phyloP scores from a whole-genome alignment of 805 yeast genomes.

The Ogataea saltuana region DNA sequence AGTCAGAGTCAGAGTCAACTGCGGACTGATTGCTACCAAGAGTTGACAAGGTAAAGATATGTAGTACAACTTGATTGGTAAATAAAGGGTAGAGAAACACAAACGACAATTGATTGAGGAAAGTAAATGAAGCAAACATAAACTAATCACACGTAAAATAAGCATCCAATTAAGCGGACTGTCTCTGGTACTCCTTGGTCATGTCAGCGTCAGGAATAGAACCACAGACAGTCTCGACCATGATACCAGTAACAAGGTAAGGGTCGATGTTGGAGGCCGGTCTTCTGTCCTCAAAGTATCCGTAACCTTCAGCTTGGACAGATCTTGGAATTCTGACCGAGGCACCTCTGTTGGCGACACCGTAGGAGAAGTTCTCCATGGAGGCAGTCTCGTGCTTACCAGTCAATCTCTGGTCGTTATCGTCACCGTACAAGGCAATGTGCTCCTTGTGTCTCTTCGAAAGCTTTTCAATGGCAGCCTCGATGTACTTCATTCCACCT shows the following conservation, averaged over 20 bases:
- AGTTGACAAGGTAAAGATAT: too few species aligned
- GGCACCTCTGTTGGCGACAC: constrained; percentile 99
- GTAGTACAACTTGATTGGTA: neutral
- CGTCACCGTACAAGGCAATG: constrained; percentile 91
- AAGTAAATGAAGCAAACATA: constrained; percentile 8
- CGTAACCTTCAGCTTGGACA: constrained; percentile 96
- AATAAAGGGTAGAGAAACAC: neutral
- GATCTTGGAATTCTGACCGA: constrained; percentile 98
- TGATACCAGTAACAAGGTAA: constrained; percentile 96
- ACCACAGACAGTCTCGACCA: constrained; percentile 96
- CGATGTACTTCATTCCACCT: constrained; percentile 96
- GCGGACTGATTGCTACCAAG: too few species aligned
- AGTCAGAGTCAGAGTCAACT: neutral
- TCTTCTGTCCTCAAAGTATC: constrained; percentile 99
- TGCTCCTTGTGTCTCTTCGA: constrained; percentile 97
- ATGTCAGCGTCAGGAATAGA: constrained; percentile 93
- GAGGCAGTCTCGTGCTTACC: constrained; percentile 99
- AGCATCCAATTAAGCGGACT: constrained; percentile 35
- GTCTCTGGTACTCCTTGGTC: constrained; percentile 86
- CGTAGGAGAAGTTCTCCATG: constrained; percentile 84
- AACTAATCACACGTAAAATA: constrained; percentile 5
- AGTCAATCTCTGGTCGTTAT: constrained; percentile 92
- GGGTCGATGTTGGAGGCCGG: constrained; percentile 99
- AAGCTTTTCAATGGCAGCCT: constrained; percentile 88
- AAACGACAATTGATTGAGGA: constrained; percentile 6